Percentiles rank a stretch among this genome's conserved stretches.
Evolutionary conservation across 1,139 yeast genomes (phyloP).

Genomic region (Candida tunisiensis): DNA sequence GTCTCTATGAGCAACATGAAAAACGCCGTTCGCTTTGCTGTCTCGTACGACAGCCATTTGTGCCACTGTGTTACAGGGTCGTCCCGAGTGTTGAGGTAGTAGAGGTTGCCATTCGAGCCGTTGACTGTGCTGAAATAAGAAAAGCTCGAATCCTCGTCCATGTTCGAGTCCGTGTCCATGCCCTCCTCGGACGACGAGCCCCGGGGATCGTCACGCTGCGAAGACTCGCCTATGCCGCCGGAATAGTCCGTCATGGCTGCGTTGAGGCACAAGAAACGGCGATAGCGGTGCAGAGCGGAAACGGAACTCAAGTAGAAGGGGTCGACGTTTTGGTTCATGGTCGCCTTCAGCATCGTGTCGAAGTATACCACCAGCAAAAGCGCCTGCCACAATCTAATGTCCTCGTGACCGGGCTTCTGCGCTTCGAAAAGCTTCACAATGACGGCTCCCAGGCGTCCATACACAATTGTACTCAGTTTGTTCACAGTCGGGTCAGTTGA

Average conservation of each 20-base stretch:
- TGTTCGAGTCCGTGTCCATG: conserved; percentile 1
- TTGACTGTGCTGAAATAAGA: neutral
- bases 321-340: too few species aligned
- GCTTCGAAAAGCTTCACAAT: too few species aligned
- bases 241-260: conserved; percentile 5
- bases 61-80: conserved; percentile 13
- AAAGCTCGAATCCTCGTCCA: conserved; percentile 2
- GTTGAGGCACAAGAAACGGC: too few species aligned
- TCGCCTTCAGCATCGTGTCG: conserved; percentile 11
- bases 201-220: conserved; percentile 1
- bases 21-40: conserved; percentile 14
- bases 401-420: too few species aligned
- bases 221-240: conserved; percentile 6
- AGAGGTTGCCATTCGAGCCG: conserved; percentile 7
- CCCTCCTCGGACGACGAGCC: neutral
- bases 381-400: too few species aligned
- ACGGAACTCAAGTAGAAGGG: too few species aligned
- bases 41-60: conserved; percentile 17
- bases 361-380: conserved; percentile 11
- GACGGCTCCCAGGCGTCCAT: too few species aligned
- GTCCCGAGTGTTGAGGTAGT: conserved; percentile 8
- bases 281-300: too few species aligned
- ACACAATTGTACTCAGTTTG: too few species aligned
- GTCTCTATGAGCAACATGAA: too few species aligned
- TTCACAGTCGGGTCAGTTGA: too few species aligned